These are phyloP conservation scores for Phytophthora nicotianae DNA, from an alignment of 352 stramenopile species.

Conservation along the genomic window DNA sequence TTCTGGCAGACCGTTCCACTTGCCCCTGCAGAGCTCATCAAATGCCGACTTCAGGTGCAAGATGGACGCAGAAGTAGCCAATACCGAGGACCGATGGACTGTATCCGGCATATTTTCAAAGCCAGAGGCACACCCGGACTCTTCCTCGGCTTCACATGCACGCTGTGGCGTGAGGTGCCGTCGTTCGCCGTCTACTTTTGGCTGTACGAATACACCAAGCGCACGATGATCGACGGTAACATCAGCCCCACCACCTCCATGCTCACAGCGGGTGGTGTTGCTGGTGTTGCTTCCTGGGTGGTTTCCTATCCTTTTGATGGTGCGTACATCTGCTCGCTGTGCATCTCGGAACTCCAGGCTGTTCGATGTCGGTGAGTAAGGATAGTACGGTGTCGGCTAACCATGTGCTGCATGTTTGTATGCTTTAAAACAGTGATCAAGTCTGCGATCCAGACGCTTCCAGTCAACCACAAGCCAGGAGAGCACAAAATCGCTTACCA, in stretches of 20 bases:
- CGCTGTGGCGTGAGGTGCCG: conserved; percentile 76
- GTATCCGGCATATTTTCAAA: conserved; percentile 75
- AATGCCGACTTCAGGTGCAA: conserved; percentile 84
- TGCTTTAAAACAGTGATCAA: conserved; percentile 66
- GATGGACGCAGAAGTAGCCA: conserved; percentile 56
- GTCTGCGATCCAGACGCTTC: conserved; percentile 82
- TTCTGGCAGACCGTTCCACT: conserved; percentile 82
- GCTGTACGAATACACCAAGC: conserved; percentile 83
- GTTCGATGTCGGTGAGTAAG: conserved; percentile 7
- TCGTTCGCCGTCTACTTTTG: conserved; percentile 88
- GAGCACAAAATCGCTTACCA: conserved; percentile 83
- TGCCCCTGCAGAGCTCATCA: conserved; percentile 83
- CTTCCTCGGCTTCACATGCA: conserved; percentile 79
- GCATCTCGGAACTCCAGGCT: conserved; percentile 4
- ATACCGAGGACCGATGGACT: conserved; percentile 76
- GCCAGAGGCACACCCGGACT: conserved; percentile 60
- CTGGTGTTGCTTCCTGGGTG: conserved; percentile 81
- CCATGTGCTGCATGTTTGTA: conserved; percentile 2
- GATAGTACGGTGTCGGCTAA: conserved; percentile 17
- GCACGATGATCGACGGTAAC: conserved; percentile 58
- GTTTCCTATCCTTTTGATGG: conserved; percentile 84
- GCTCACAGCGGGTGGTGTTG: conserved; percentile 78
- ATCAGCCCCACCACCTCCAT: conserved; percentile 75
- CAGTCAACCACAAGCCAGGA: conserved; percentile 51
- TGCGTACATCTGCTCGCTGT: conserved; percentile 31